A percentile compares a stretch with the other conserved stretches of the same genome.
Conservation (phyloP, 129 eudicot genomes). For the Solidago caesia region DNA sequence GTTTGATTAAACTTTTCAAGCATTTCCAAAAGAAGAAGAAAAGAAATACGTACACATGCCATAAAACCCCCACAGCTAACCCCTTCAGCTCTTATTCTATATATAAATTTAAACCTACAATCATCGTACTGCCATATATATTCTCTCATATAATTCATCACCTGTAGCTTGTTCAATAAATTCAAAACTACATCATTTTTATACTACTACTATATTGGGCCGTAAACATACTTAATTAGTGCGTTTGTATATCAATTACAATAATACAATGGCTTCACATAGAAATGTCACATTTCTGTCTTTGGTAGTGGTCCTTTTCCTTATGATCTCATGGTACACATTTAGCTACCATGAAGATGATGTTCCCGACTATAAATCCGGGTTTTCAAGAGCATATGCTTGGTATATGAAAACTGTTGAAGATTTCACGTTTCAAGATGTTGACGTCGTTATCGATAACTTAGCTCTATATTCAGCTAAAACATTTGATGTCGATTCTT, state of each 20-base stretch:
- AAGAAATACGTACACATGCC: background rate
- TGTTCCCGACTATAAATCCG: conserved; percentile 6
- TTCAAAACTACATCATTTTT: conserved; percentile 30
- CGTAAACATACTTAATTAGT: background rate
- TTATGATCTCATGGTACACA: conserved; percentile 22
- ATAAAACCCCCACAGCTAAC: background rate
- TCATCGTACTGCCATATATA: background rate
- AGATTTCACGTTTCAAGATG: conserved; percentile 18
- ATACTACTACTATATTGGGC: background rate
- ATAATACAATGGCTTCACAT: conserved; percentile 16
- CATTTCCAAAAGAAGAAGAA: too few relatives aligned
- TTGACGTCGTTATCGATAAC: background rate
- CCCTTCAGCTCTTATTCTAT: background rate
- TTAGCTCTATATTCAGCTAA: conserved; percentile 13
- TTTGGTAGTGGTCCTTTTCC: conserved; percentile 4
- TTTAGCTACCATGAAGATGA: conserved; percentile 18
- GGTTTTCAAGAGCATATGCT: background rate
- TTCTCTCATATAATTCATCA: background rate
- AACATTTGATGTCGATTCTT: conserved; percentile 42
- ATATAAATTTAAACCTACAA: background rate
- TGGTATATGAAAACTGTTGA: conserved; percentile 10
- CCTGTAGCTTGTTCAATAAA: conserved; percentile 18
- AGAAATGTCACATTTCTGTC: conserved; percentile 7
- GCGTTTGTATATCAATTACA: background rate
- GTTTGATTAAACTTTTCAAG: too few relatives aligned